A percentile compares a stretch with the other conserved stretches of the same genome.
Evolutionary conservation across 768 basidiomycete genomes (phyloP).

Genomic region (Trichaptum fuscoviolaceum): DNA sequence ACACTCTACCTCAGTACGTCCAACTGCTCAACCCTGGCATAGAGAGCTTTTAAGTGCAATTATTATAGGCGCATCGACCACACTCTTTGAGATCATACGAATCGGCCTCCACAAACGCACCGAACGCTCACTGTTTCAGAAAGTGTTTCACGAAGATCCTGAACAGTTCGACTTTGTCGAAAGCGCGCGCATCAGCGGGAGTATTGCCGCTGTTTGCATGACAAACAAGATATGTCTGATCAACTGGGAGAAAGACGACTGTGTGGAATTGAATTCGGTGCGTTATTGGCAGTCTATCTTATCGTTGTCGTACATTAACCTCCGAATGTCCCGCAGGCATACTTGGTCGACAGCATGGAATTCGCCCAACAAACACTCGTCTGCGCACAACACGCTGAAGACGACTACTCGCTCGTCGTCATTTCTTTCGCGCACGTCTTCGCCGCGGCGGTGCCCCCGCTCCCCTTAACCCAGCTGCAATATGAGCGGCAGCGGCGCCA

Average conservation of each 20-base stretch:
- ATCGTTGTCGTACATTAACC: background rate
- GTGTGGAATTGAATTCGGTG: background rate
- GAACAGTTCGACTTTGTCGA: background rate
- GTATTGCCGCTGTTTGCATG: background rate
- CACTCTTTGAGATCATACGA: background rate
- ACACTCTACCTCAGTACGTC: background rate
- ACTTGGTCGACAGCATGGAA: background rate
- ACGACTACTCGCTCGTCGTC: background rate
- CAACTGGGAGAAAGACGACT: background rate
- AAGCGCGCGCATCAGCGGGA: background rate
- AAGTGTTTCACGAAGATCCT: background rate
- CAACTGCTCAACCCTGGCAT: too few species aligned
- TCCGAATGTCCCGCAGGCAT: background rate
- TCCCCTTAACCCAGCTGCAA: background rate
- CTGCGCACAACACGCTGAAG: background rate
- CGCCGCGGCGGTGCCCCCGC: too few species aligned
- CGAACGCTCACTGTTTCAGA: background rate
- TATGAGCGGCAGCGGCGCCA: too few species aligned
- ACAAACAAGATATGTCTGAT: background rate
- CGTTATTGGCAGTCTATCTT: background rate
- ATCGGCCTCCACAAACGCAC: background rate
- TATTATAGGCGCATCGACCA: background rate
- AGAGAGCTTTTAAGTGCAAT: background rate
- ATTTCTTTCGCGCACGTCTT: background rate
- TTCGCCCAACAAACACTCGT: background rate